A percentile compares a stretch with the other conserved stretches of the same genome.
These are phyloP conservation scores for Potentilla sterilis DNA, from an alignment of 306 rosid species.

Conservation along the genomic window DNA sequence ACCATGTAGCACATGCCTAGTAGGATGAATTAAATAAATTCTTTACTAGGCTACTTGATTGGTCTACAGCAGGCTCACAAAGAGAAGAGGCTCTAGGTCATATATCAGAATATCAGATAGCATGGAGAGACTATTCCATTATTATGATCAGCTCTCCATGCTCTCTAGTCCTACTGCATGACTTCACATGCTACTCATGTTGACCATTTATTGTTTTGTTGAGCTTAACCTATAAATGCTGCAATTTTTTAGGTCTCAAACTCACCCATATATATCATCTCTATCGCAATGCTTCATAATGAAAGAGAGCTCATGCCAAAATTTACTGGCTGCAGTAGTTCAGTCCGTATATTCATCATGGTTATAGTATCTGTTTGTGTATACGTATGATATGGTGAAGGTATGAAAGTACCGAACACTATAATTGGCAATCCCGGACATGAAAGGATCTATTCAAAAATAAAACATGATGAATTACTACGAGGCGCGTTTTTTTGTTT, in stretches of 20 bases:
- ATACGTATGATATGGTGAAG: neutral
- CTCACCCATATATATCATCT: neutral
- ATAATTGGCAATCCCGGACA: neutral
- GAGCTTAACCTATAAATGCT: neutral
- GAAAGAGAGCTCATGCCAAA: neutral
- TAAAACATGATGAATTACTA: too few species aligned
- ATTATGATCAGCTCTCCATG: neutral
- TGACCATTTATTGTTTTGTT: slow-evolving; percentile 6
- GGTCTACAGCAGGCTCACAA: neutral
- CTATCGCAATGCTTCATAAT: neutral
- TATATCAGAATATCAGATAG: slow-evolving; percentile 13
- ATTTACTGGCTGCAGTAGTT: neutral
- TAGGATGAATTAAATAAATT: neutral
- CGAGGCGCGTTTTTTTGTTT: too few species aligned
- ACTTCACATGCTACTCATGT: slow-evolving; percentile 23
- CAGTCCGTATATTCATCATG: neutral
- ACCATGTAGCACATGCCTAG: neutral
- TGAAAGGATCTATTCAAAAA: neutral
- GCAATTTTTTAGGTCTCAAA: neutral
- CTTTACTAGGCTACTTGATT: neutral
- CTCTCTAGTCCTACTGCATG: slow-evolving; percentile 5
- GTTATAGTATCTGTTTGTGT: neutral
- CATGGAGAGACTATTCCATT: neutral
- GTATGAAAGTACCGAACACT: neutral
- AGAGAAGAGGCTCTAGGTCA: neutral